Evolutionary conservation across 2,329 filamentous ascomycete species (phyloP), one percentile per base, ranked within the genome.

Genomic region (Claviceps sp.): DNA sequence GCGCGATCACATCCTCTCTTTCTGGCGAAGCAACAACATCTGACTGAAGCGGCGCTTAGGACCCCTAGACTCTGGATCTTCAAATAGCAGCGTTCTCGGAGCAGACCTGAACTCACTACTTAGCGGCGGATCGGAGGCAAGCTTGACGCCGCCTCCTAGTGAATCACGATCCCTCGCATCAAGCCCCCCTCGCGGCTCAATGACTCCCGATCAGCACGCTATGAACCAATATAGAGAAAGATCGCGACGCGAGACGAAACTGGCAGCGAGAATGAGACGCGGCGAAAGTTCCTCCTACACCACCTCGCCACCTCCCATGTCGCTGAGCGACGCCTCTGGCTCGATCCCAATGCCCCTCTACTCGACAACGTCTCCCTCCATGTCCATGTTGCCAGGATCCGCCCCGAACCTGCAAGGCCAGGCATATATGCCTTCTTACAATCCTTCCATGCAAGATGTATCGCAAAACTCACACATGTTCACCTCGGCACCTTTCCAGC

Each of bases 141-240:
- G 73, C 63, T 64, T 77, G 47, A 76, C 48, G 24, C 40, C 75
- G 22, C 73, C 76, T 38, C 72, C 73, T 24, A 70, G 66, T 52
- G 67, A 66, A 40, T 71, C 76, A 26, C 70, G 74, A 64, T 80
- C 77, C 22, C 65, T 74, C 47, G 79, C 78, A 41, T 74, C 74
- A 22, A 84, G 79, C 65, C 79, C 79, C 26, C 77, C 78, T 5
- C 72, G 74, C 55, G 66, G 67, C 46, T 69, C 67, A 40, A 70
- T 82, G 60, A 79, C 77, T 5, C 68, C 77, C 6, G 78, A 82
- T 61, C 78, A 82, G 62, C 74, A 79, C 56, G 79, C 81, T 60
- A 62, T 82, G 43, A 82, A 79, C 67, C 72, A 78, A 54, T 79
- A 83, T 59, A 72, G 74, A 55, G 79, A 82, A 57, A 76, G 76